phyloP scores from a whole-genome alignment of 1,139 yeast genomes.

The Lodderomyces elongisporus region DNA sequence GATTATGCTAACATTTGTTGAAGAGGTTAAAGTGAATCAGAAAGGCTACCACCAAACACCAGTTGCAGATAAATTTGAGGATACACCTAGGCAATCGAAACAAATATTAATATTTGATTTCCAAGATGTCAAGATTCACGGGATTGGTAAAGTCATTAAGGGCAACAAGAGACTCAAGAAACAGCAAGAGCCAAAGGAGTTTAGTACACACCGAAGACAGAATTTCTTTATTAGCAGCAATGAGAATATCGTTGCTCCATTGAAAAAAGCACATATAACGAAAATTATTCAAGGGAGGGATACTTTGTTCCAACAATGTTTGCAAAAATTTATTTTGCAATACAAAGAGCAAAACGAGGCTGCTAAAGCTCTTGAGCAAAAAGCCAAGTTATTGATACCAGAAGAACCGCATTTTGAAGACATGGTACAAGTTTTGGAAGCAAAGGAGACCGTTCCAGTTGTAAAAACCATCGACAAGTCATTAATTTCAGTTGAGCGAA shows the following conservation, averaged over 20 bases:
- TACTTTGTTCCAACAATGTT: slow-evolving; percentile 38
- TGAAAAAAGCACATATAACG: slow-evolving; percentile 39
- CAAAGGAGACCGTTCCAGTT: slow-evolving; percentile 12
- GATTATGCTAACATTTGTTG: slow-evolving; percentile 24
- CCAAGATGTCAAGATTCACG: slow-evolving; percentile 55
- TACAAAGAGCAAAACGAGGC: slow-evolving; percentile 21
- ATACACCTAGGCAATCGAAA: slow-evolving; percentile 20
- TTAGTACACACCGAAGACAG: slow-evolving; percentile 9
- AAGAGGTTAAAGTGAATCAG: slow-evolving; percentile 30
- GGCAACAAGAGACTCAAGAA: slow-evolving; percentile 17
- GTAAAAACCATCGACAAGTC: slow-evolving; percentile 7
- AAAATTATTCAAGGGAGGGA: slow-evolving; percentile 58
- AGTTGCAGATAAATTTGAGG: slow-evolving; percentile 29
- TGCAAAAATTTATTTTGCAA: slow-evolving; percentile 9
- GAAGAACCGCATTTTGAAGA: slow-evolving; percentile 26
- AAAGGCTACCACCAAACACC: slow-evolving; percentile 40
- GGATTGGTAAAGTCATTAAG: slow-evolving; percentile 30
- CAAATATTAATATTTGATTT: slow-evolving; percentile 74
- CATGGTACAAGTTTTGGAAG: slow-evolving; percentile 37
- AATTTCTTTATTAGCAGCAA: slow-evolving; percentile 26
- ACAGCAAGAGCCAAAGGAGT: slow-evolving; percentile 6
- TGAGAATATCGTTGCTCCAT: slow-evolving; percentile 19
- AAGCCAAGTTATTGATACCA: slow-evolving; percentile 44
- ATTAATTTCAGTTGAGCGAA: slow-evolving; percentile 24
- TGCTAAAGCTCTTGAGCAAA: slow-evolving; percentile 25